A percentile compares a stretch with the other conserved stretches of the same genome.
These are phyloP conservation scores for Lotmaria passim DNA, from an alignment of 208 protist species.

Conservation along the genomic window DNA sequence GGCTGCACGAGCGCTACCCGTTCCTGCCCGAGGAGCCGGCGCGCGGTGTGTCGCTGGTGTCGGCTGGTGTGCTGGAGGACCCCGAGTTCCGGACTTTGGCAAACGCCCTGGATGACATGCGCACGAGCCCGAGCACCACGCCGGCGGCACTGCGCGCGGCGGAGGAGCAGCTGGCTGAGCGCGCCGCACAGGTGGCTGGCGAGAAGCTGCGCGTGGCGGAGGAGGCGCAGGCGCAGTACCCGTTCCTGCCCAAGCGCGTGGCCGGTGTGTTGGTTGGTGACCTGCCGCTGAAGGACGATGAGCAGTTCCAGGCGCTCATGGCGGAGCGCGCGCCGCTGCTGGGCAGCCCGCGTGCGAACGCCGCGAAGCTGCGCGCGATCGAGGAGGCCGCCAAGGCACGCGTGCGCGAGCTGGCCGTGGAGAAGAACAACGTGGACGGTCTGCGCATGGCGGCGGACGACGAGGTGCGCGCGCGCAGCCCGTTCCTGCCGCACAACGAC, in stretches of 20 bases:
- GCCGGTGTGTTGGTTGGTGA: slow-evolving; percentile 37
- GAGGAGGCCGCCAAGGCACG: neutral
- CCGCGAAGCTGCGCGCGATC: neutral
- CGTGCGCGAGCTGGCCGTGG: neutral
- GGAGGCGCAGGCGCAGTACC: no score
- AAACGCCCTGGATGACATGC: slow-evolving; percentile 37
- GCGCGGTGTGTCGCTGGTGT: no score
- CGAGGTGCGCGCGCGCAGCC: neutral
- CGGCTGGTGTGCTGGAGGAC: no score
- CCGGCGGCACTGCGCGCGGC: slow-evolving; percentile 18
- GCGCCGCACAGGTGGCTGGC: slow-evolving; percentile 29
- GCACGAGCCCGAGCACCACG: slow-evolving; percentile 15
- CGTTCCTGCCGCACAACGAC: slow-evolving; percentile 42
- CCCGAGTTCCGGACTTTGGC: slow-evolving; percentile 34
- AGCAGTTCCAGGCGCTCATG: slow-evolving; percentile 3
- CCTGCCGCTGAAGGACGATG: slow-evolving; percentile 22
- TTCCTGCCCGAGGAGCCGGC: no score
- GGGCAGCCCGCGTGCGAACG: neutral
- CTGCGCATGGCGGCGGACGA: slow-evolving; percentile 6
- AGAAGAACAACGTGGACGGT: neutral
- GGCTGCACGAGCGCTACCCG: no score
- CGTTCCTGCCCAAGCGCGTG: slow-evolving; percentile 29
- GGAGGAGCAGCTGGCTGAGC: slow-evolving; percentile 28
- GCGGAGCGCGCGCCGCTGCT: slow-evolving; percentile 1
- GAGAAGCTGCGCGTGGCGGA: slow-evolving; percentile 13